These are phyloP conservation scores for Hymenoscyphus infarciens DNA, from an alignment of 2,329 filamentous ascomycete species.

Conservation along the genomic window DNA sequence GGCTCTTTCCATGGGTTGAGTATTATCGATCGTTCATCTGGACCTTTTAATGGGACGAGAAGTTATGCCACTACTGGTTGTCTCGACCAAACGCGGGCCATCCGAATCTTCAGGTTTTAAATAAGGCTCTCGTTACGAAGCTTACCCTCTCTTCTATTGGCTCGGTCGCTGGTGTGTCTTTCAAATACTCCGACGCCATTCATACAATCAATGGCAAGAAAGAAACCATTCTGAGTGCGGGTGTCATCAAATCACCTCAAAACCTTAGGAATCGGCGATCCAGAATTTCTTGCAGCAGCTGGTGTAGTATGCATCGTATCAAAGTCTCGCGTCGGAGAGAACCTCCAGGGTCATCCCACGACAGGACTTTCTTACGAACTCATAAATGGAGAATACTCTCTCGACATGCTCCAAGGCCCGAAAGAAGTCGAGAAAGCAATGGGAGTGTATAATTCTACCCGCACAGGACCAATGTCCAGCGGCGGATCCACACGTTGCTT, in stretches of 20 bases:
- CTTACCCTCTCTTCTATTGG: constrained; percentile 47
- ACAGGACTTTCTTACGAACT: constrained; percentile 16
- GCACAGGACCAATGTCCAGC: constrained; percentile 13
- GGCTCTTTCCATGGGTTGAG: constrained; percentile 17
- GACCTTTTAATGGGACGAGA: constrained; percentile 16
- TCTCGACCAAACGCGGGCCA: constrained; percentile 18
- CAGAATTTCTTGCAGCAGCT: constrained; percentile 17
- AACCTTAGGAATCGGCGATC: constrained; percentile 33
- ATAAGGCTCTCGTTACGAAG: constrained; percentile 72
- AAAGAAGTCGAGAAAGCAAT: constrained; percentile 21
- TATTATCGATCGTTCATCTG: constrained; percentile 15
- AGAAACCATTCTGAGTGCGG: constrained; percentile 32
- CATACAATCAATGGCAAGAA: constrained; percentile 24
- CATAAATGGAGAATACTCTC: constrained; percentile 8
- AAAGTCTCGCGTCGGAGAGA: constrained; percentile 24
- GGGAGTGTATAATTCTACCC: constrained; percentile 30
- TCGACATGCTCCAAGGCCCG: constrained; percentile 10
- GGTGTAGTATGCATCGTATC: constrained; percentile 20
- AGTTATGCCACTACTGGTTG: constrained; percentile 27
- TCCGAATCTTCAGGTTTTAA: constrained; percentile 73
- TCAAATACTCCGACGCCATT: constrained; percentile 12
- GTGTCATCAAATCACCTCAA: constrained; percentile 30
- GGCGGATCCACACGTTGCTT: constrained; percentile 11
- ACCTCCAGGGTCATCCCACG: constrained; percentile 23
- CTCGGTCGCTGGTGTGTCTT: constrained; percentile 20